Percentiles rank a stretch among this genome's conserved stretches.
Conservation (phyloP, 2,329 filamentous ascomycete species). For the Arthroderma sp. region DNA sequence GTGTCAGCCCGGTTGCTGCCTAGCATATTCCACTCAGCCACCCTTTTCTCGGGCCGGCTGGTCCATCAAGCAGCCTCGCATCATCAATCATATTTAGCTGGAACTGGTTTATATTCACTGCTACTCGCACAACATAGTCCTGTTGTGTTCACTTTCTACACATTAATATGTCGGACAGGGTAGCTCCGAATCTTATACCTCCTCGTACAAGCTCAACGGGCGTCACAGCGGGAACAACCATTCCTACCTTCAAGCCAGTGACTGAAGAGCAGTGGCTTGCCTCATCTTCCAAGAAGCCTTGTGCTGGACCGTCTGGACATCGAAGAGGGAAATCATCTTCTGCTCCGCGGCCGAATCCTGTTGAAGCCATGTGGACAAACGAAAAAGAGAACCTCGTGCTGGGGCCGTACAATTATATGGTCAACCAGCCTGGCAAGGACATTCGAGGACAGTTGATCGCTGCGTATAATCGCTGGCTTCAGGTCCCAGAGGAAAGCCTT, state of each 20-base stretch:
- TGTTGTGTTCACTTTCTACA: background rate
- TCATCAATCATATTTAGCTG: background rate
- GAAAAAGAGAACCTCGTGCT: slow-evolving; percentile 67
- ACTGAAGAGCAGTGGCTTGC: slow-evolving; percentile 52
- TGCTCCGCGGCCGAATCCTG: background rate
- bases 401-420: slow-evolving; percentile 70
- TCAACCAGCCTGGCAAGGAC: slow-evolving; percentile 54
- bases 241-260: slow-evolving; percentile 39
- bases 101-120: background rate
- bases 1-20: background rate
- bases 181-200: slow-evolving; percentile 50
- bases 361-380: slow-evolving; percentile 43
- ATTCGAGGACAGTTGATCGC: slow-evolving; percentile 27
- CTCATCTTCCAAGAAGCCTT: slow-evolving; percentile 25
- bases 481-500: slow-evolving; percentile 22
- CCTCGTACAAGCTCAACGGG: slow-evolving; percentile 59
- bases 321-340: background rate
- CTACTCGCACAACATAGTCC: background rate
- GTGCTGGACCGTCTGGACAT: slow-evolving; percentile 5
- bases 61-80: background rate
- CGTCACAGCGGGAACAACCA: slow-evolving; percentile 28
- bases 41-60: background rate
- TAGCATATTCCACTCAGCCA: too few relatives aligned
- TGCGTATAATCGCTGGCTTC: slow-evolving; percentile 28
- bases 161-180: background rate